phyloP scores from a whole-genome alignment of 345 rosid species.

The Trapa bicornis region DNA sequence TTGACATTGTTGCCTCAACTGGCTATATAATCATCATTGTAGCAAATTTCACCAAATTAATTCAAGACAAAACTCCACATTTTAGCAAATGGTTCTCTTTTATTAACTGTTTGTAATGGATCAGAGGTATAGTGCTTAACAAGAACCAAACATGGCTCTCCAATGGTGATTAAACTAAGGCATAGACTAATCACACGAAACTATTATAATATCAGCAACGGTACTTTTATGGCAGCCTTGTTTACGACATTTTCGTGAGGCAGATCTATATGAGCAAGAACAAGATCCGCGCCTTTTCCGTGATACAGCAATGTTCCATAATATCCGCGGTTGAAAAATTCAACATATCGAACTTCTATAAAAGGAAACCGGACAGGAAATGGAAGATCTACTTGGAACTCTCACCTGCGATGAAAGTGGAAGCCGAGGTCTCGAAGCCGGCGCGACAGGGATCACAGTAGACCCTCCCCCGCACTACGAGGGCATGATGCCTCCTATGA shows the following conservation, averaged over 20 bases:
- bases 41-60: too few species aligned
- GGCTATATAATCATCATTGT: too few species aligned
- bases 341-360: background rate
- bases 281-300: background rate
- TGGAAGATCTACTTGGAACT: background rate
- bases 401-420: conserved; percentile 54
- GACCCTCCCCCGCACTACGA: conserved; percentile 45
- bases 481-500: conserved; percentile 28
- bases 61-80: too few species aligned
- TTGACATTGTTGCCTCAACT: too few species aligned
- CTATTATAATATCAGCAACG: background rate
- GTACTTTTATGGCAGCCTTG: background rate
- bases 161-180: too few species aligned
- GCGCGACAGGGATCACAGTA: conserved; percentile 74
- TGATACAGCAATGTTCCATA: background rate
- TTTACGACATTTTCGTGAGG: background rate
- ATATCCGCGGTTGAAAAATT: background rate
- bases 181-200: background rate
- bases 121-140: too few species aligned
- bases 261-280: background rate
- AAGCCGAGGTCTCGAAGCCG: conserved; percentile 77
- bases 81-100: too few species aligned
- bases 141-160: too few species aligned
- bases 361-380: background rate
- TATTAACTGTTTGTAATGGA: too few species aligned